Base-by-base conservation (phyloP, 805 yeast species). In the Saccharomycopsis schoenii region DNA sequence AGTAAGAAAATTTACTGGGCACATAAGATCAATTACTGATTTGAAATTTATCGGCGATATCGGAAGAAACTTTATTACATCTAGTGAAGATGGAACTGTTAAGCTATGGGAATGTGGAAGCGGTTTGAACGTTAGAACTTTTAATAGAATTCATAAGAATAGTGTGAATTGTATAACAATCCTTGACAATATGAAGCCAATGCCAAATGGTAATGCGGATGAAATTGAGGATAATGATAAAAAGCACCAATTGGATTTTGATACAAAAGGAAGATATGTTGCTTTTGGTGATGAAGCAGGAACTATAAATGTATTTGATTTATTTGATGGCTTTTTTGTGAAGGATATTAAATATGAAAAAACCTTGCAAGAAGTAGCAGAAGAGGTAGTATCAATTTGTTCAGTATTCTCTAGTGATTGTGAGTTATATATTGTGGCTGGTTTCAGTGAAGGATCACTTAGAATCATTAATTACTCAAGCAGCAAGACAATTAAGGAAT, bases 71-170 rank as follows among this genome's bases (percentile, higher is more conserved):
- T 74, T 89, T 62, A 64, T 86, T 19, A 78, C 86, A 6, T 73
- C 83, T 11, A 77, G 83, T 6, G 58, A 64, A 4, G 88, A 83
- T 68, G 89, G 89, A 0, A 67, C 80, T 0, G 74, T 85, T 1
- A 76, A 73, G 52, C 67, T 89, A 42, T 88, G 91, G 92, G 93
- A 87, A 66, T 81, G 89, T 69, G 85, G 88, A 0, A 67, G 78
- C 0, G 89, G 85, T 1, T 59, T 67, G 19, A 66, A 71, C 9
- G 68, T 86, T 4, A 72, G 77, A 66, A 70, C 74, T 42, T 76
- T 82, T 58, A 63, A 66, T 8, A 73, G 81, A 43, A 68, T 67
- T 25, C 73, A 71, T 41, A 71, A 73, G 19, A 55, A 71, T 1
- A 60, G 62, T 2, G 82, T 79, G 19, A 19, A 54, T 29, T 65